These are phyloP conservation scores for Colletotrichum aenigma DNA, from an alignment of 2,329 filamentous ascomycete species.

Conservation along the genomic window DNA sequence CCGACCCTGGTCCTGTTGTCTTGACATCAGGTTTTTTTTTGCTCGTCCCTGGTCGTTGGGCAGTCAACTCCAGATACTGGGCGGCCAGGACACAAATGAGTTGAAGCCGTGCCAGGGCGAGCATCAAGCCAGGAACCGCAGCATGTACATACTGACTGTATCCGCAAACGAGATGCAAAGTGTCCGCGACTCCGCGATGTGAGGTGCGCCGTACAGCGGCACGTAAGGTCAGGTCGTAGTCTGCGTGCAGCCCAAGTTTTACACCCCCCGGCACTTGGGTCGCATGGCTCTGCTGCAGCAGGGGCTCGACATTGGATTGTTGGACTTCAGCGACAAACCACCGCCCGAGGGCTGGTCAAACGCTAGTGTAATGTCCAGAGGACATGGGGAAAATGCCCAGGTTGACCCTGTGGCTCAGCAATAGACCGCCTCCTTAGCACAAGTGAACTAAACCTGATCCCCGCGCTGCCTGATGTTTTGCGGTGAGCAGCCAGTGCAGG, in stretches of 20 bases:
- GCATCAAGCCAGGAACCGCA: neutral
- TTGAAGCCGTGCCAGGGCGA: neutral
- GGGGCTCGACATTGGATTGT: conserved; percentile 6
- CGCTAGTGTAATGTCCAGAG: conserved; percentile 3
- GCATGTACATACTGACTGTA: neutral
- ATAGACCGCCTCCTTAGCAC: conserved; percentile 15
- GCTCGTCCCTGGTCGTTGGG: neutral
- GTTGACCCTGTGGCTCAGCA: conserved; percentile 15
- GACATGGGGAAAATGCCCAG: conserved; percentile 8
- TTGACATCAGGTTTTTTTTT: neutral
- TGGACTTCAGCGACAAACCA: conserved; percentile 13
- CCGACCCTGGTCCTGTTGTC: neutral
- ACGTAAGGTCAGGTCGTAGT: neutral
- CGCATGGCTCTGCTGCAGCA: conserved; percentile 15
- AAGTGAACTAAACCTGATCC: neutral
- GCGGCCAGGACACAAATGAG: neutral
- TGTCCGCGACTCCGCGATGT: conserved; percentile 6
- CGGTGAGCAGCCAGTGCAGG: conserved; percentile 6
- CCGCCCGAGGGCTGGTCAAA: conserved; percentile 12
- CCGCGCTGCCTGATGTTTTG: conserved; percentile 14
- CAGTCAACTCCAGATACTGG: neutral
- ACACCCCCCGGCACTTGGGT: conserved; percentile 16
- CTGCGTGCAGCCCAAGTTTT: conserved; percentile 9
- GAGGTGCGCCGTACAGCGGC: conserved; percentile 1
- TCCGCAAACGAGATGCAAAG: neutral